Evolutionary conservation across 78 protist species (phyloP).

Genomic region (Andalucia godoyi): DNA sequence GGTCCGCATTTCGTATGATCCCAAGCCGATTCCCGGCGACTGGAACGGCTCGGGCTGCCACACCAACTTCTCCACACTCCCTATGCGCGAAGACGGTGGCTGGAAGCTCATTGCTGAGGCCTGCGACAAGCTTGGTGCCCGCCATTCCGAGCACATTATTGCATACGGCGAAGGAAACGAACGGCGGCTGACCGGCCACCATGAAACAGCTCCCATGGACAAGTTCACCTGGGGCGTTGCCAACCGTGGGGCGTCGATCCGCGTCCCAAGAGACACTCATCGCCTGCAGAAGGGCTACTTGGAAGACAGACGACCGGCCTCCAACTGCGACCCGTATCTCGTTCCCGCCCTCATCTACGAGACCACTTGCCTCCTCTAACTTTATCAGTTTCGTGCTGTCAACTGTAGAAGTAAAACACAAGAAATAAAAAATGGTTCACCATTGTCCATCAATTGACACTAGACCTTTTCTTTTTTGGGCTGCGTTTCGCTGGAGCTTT

Average conservation of each 20-base stretch:
- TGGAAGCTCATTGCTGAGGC: slow-evolving; percentile 18
- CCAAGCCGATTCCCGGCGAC: slow-evolving; percentile 81
- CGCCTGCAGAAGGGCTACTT: slow-evolving; percentile 55
- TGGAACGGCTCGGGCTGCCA: slow-evolving; percentile 90
- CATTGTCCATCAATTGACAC: no score
- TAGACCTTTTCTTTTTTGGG: no score
- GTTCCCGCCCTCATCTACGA: slow-evolving; percentile 46
- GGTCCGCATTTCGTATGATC: slow-evolving; percentile 47
- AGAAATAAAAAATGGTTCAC: no score
- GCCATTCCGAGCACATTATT: slow-evolving; percentile 50
- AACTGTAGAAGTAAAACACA: no score
- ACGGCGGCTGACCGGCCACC: slow-evolving; percentile 72
- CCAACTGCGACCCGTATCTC: slow-evolving; percentile 71
- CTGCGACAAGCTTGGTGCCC: slow-evolving; percentile 6
- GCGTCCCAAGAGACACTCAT: slow-evolving; percentile 50
- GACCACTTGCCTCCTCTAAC: no score
- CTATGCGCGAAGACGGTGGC: slow-evolving; percentile 59
- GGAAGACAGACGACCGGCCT: slow-evolving; percentile 80
- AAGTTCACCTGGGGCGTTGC: slow-evolving; percentile 66
- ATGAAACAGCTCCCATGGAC: slow-evolving; percentile 66
- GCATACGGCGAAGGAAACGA: slow-evolving; percentile 70
- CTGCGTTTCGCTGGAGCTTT: no score
- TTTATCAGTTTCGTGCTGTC: no score
- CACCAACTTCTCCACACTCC: slow-evolving; percentile 75
- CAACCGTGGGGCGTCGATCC: slow-evolving; percentile 61